phyloP scores from a whole-genome alignment of 2,329 filamentous ascomycete genomes.

The Verticillium alfalfae region DNA sequence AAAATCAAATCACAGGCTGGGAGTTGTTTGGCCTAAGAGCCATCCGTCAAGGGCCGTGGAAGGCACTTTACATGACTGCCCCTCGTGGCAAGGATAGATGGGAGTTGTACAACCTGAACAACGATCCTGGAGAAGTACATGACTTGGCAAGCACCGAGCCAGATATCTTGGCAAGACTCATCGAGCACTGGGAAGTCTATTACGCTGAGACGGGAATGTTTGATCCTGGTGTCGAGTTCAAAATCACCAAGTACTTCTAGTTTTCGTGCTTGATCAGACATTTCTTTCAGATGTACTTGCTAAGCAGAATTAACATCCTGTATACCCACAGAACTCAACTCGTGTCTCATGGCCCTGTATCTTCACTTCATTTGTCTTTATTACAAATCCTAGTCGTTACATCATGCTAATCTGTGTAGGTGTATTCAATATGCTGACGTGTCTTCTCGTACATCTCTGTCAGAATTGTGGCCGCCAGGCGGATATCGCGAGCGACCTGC shows the following conservation, averaged over 20 bases:
- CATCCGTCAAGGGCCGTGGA: constrained; percentile 50
- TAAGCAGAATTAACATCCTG: too few relatives aligned
- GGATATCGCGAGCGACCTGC: not conserved
- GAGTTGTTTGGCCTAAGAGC: constrained; percentile 47
- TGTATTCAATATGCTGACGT: not conserved
- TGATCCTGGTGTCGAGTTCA: not conserved
- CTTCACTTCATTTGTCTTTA: too few relatives aligned
- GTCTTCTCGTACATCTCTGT: not conserved
- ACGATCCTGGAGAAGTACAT: constrained; percentile 45
- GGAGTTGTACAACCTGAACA: constrained; percentile 49
- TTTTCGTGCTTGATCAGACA: too few relatives aligned
- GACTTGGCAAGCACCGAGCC: constrained; percentile 34
- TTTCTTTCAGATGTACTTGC: too few relatives aligned
- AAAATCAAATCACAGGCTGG: constrained; percentile 48
- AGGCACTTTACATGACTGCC: constrained; percentile 51
- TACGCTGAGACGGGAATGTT: constrained; percentile 12
- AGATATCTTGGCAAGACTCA: constrained; percentile 38
- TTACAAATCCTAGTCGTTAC: too few relatives aligned
- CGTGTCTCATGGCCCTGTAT: too few relatives aligned
- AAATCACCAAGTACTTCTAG: not conserved
- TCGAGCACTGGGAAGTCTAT: constrained; percentile 52
- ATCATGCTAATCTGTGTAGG: not conserved
- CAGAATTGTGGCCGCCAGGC: not conserved
- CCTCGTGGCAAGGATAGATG: constrained; percentile 42
- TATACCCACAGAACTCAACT: too few relatives aligned